Evolutionary conservation across 192 early-diverging fungal genomes (phyloP), one percentile per base, ranked within the genome.

Genomic region (Gigaspora rosea): DNA sequence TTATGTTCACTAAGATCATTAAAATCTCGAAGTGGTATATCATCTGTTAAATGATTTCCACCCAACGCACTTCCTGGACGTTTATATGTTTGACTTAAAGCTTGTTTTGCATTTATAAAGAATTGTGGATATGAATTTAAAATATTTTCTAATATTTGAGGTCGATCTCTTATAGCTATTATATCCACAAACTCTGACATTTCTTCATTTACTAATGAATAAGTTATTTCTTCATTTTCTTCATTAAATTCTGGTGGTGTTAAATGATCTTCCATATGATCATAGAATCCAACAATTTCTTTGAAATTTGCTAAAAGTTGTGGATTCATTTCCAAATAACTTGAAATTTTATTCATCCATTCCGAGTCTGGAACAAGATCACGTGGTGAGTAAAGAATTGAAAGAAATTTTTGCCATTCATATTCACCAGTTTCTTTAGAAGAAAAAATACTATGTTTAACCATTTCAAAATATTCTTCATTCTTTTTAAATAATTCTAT

Each of bases 281-380:
- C 72, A 22, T 27, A 59, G 51, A 81, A 85, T 2, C 84, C 84
- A 27, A 83, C 80, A 3, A 85, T 62, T 62, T 83, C 80, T 49
- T 83, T 85, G 62, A 85, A 83, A 8, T 66, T 83, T 8, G 61
- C 68, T 16, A 83, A 63, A 27, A 76, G 35, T 8, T 66, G n/a
- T 2, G 80, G 82, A 20, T 69, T 56, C n/a, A n/a, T 13, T 56
- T 56, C 52, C 15, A 56, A 18, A 11, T 15, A 56, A 5, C 5
- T 11, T 56, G 52, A 56, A 18, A 56, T 56, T 56, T 13, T n/a
- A 56, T 13, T 18, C 52, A 56, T 56, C 52, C 52, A 56, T 15
- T 56, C 52, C 18, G 2, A 13, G 18, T 56, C 52, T 1, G 52
- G 18, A n/a, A 10, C 4, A 13, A 4, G 15, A 15, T 56, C 52